phyloP scores from a whole-genome alignment of 208 protist species.

The Trypanosoma boissoni region DNA sequence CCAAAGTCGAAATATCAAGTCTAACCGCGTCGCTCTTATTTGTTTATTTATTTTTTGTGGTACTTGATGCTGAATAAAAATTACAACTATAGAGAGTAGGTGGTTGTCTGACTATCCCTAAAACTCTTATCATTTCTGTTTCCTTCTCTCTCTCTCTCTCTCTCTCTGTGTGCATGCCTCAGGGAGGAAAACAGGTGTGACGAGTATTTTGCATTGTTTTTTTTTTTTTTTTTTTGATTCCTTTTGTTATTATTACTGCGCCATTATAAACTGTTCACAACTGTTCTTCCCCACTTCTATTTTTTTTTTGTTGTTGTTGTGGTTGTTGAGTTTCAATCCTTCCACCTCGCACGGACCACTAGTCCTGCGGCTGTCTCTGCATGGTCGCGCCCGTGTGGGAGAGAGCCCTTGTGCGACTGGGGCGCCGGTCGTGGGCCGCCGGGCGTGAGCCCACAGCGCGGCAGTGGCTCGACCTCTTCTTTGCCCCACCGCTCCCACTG shows the following conservation, averaged over 20 bases:
- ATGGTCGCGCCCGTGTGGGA: slow-evolving; percentile 7
- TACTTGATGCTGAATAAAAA: too few species aligned
- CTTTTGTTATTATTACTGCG: slow-evolving; percentile 1
- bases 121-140: too few species aligned
- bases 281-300: neutral
- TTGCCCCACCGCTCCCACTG: slow-evolving; percentile 1
- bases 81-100: too few species aligned
- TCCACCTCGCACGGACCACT: neutral
- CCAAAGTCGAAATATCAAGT: slow-evolving; percentile 91
- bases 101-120: too few species aligned
- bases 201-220: too few species aligned
- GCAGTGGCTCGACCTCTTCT: slow-evolving; percentile 21
- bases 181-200: too few species aligned
- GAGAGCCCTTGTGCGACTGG: slow-evolving; percentile 11
- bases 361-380: neutral
- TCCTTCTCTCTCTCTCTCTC: too few species aligned
- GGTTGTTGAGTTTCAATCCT: neutral
- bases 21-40: slow-evolving; percentile 26
- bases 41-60: slow-evolving; percentile 13
- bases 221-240: neutral
- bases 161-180: too few species aligned
- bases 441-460: neutral
- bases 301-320: neutral
- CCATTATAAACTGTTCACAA: neutral
- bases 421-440: slow-evolving; percentile 10